Evolutionary conservation across 2,329 filamentous ascomycete genomes (phyloP).

Genomic region (Trichophyton benhamiae): DNA sequence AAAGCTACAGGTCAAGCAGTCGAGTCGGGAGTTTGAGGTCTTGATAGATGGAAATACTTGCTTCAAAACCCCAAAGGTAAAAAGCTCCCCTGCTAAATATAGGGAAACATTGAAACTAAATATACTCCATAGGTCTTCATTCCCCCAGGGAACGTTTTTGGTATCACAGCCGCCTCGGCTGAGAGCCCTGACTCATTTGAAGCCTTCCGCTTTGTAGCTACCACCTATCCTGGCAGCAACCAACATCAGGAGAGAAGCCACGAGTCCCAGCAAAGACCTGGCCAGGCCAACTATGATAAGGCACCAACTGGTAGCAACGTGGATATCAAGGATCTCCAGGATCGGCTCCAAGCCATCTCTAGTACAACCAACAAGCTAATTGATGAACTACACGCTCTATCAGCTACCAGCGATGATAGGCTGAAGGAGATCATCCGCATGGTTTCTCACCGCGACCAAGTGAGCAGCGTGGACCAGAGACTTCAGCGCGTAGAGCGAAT

Average conservation of each 20-base stretch:
- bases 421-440: conserved; percentile 39
- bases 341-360: conserved; percentile 57
- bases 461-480: conserved; percentile 33
- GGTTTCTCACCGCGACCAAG: conserved; percentile 26
- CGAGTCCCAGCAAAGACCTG: conserved; percentile 20
- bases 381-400: conserved; percentile 42
- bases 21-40: conserved; percentile 56
- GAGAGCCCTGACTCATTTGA: conserved; percentile 94
- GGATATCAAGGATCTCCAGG: conserved; percentile 66
- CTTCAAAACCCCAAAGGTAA: conserved; percentile 62
- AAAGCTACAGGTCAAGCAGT: conserved; percentile 62
- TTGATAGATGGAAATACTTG: conserved; percentile 67
- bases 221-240: conserved; percentile 28
- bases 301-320: conserved; percentile 15
- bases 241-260: conserved; percentile 6
- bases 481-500: conserved; percentile 43
- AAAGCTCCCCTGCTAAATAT: conserved; percentile 8
- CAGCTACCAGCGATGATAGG: conserved; percentile 41
- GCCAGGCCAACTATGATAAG: conserved; percentile 22
- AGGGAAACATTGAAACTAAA: not conserved
- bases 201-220: conserved; percentile 72
- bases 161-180: conserved; percentile 74
- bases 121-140: conserved; percentile 48
- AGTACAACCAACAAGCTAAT: conserved; percentile 46
- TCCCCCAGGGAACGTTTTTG: conserved; percentile 70